Conservation (phyloP, 805 yeast genomes). For the Maudiozyma barnettii region DNA sequence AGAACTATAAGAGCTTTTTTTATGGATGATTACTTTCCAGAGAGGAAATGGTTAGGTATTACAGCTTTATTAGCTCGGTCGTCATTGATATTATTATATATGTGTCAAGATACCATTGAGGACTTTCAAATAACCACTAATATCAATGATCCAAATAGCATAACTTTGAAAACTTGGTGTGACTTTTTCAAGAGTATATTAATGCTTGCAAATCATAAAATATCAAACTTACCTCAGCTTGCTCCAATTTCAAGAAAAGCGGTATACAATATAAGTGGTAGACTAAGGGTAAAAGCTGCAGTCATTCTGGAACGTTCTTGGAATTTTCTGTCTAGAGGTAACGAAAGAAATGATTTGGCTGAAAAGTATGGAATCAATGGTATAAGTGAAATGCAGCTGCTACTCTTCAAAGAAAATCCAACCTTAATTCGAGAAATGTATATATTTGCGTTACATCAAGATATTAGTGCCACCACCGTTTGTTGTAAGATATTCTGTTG, state of each 20-base stretch:
- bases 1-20: slow-evolving; percentile 43
- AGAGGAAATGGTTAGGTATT: slow-evolving; percentile 64
- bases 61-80: slow-evolving; percentile 50
- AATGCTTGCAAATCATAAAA: slow-evolving; percentile 53
- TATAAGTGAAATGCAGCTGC: slow-evolving; percentile 65
- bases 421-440: slow-evolving; percentile 55
- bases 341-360: slow-evolving; percentile 41
- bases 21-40: slow-evolving; percentile 53
- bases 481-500: slow-evolving; percentile 66
- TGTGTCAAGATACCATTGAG: slow-evolving; percentile 42
- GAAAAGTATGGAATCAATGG: slow-evolving; percentile 47
- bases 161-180: slow-evolving; percentile 51
- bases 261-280: slow-evolving; percentile 52
- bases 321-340: slow-evolving; percentile 63
- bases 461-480: slow-evolving; percentile 47
- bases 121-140: slow-evolving; percentile 43
- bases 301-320: slow-evolving; percentile 50
- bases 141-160: not conserved
- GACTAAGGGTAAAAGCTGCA: slow-evolving; percentile 52
- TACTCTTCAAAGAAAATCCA: slow-evolving; percentile 48
- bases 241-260: slow-evolving; percentile 68
- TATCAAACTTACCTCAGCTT: slow-evolving; percentile 59
- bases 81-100: slow-evolving; percentile 43
- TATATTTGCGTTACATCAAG: slow-evolving; percentile 59
- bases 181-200: slow-evolving; percentile 50